Evolutionary conservation across 495 filamentous ascomycete species (phyloP).

Genomic region (Opeltia flavorubescens): DNA sequence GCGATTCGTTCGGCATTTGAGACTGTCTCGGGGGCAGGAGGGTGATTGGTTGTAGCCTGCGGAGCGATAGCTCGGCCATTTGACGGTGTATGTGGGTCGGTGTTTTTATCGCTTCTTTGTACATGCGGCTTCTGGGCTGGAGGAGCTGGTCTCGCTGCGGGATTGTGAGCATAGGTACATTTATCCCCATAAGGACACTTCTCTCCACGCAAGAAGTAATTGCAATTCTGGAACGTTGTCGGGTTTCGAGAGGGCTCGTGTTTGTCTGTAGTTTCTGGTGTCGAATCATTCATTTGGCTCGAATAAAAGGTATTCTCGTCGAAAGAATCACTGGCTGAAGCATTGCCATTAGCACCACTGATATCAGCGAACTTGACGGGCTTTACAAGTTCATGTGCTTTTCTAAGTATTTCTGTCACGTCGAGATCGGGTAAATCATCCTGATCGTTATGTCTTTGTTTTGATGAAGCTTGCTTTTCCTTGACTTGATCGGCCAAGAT

Average conservation of each 20-base stretch:
- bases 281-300: constrained; percentile 50
- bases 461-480: constrained; percentile 41
- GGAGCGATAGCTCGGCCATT: background rate
- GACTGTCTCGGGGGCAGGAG: background rate
- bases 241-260: constrained; percentile 7
- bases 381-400: constrained; percentile 58
- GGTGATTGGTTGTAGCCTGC: background rate
- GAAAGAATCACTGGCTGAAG: constrained; percentile 59
- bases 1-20: constrained; percentile 11
- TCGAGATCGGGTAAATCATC: constrained; percentile 61
- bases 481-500: constrained; percentile 61
- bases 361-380: constrained; percentile 39
- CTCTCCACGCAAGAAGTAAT: constrained; percentile 14
- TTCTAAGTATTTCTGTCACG: constrained; percentile 55
- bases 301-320: constrained; percentile 95
- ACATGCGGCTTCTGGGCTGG: constrained; percentile 10
- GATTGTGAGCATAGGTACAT: constrained; percentile 16
- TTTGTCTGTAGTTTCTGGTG: constrained; percentile 12
- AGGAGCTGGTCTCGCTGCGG: constrained; percentile 6
- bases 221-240: constrained; percentile 11
- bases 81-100: constrained; percentile 13
- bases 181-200: constrained; percentile 13
- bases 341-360: constrained; percentile 36
- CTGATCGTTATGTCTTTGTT: constrained; percentile 36
- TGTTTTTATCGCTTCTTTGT: constrained; percentile 9